Evolutionary conservation across 169 alveolate species (phyloP).

Genomic region (Ichthyophthirius multifiliis): DNA sequence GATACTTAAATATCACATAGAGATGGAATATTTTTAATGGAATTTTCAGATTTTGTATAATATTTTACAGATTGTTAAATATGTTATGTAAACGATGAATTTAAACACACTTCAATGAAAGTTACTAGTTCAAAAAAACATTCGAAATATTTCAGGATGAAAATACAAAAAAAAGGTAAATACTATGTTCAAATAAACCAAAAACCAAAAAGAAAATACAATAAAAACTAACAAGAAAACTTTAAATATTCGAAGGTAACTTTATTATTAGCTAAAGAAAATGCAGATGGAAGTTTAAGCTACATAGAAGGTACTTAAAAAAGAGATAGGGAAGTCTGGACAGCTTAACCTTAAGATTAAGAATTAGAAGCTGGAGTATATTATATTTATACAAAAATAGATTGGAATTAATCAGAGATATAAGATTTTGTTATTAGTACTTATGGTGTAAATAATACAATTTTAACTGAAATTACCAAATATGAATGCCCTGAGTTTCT

Average conservation of each 20-base stretch:
- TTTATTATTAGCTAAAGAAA: not conserved
- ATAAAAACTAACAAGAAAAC: not conserved
- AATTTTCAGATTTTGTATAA: constrained; percentile 49
- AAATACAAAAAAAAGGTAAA: not conserved
- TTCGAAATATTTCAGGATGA: not conserved
- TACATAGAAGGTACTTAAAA: not conserved
- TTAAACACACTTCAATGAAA: constrained; percentile 38
- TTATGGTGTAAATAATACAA: not conserved
- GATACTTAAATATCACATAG: constrained; percentile 16
- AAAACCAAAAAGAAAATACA: not conserved
- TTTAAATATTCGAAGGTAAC: not conserved
- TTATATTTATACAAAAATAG: not conserved
- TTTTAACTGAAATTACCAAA: not conserved
- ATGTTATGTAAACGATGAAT: constrained; percentile 43
- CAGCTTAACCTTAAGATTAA: not conserved
- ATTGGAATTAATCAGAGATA: not conserved
- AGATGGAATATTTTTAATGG: constrained; percentile 71
- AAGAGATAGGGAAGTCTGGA: constrained; percentile 13
- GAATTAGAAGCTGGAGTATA: constrained; percentile 7
- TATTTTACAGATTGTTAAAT: constrained; percentile 46
- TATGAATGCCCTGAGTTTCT: not conserved
- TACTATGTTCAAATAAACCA: not conserved
- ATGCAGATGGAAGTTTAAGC: not conserved
- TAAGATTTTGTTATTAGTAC: constrained; percentile 1
- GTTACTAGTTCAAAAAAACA: not conserved